Conservation (phyloP, 148 eudicot species). For the Rhododendron simsii region DNA sequence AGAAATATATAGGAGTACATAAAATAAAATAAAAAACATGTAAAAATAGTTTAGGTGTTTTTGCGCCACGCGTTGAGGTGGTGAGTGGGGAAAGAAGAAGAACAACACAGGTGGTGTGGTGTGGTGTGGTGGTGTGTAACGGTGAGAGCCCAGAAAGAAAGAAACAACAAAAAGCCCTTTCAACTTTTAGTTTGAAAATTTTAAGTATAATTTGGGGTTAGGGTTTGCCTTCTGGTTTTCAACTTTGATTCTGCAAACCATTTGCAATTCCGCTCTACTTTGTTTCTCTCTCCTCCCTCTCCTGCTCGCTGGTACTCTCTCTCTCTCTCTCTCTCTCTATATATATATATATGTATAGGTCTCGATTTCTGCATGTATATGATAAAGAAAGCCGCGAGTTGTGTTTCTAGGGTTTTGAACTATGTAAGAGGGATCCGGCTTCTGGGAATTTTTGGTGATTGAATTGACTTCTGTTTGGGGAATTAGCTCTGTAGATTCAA, state of each 20-base stretch:
- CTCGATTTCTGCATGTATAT: not conserved
- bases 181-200: not conserved
- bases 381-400: not conserved
- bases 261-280: not conserved
- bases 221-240: constrained; percentile 12
- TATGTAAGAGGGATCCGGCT: not conserved
- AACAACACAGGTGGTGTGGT: constrained; percentile 3
- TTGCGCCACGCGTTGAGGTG: not conserved
- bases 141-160: not conserved
- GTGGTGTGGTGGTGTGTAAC: constrained; percentile 5
- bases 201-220: not conserved
- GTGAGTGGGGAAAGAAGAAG: constrained; percentile 1
- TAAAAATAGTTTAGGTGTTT: not conserved
- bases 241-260: not conserved
- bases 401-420: not conserved
- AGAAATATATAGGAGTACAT: not conserved
- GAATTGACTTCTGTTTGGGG: not conserved
- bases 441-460: not conserved
- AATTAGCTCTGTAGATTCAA: not conserved
- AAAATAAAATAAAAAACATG: not conserved
- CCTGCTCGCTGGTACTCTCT: not conserved
- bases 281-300: constrained; percentile 7
- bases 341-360: not conserved
- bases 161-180: not conserved
- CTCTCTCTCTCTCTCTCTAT: not conserved